Percentiles rank a stretch among this genome's conserved stretches.
Evolutionary conservation across 139 green algal genomes (phyloP).

Genomic region (Picochlorum sp.): DNA sequence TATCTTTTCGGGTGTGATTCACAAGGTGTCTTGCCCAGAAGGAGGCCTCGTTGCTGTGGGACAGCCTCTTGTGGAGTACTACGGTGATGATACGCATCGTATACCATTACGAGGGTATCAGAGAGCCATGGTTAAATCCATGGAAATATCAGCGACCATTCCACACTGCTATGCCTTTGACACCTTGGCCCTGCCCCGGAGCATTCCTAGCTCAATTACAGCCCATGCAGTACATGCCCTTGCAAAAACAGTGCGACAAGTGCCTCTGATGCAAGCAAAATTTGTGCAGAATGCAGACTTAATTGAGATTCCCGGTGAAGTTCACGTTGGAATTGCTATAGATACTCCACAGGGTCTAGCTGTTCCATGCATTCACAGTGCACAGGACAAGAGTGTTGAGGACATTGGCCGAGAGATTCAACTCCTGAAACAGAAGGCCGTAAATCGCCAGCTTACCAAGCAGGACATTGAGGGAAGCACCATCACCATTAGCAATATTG

Average conservation of each 20-base stretch:
- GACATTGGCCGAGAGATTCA: slow-evolving; percentile 59
- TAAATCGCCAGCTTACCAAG: slow-evolving; percentile 40
- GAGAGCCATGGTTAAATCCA: slow-evolving; percentile 68
- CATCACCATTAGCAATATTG: slow-evolving; percentile 86
- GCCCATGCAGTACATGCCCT: slow-evolving; percentile 64
- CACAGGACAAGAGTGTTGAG: slow-evolving; percentile 39
- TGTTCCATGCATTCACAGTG: slow-evolving; percentile 75
- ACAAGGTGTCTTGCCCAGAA: slow-evolving; percentile 41
- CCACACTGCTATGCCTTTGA: slow-evolving; percentile 83
- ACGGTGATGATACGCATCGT: slow-evolving; percentile 9
- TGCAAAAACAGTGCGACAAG: slow-evolving; percentile 50
- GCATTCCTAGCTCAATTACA: not conserved
- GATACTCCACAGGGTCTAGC: slow-evolving; percentile 71
- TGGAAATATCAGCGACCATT: slow-evolving; percentile 52
- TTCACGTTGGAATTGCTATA: slow-evolving; percentile 90
- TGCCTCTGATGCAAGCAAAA: slow-evolving; percentile 67
- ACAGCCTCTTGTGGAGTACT: slow-evolving; percentile 60
- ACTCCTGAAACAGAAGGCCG: slow-evolving; percentile 56
- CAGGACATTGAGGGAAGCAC: slow-evolving; percentile 63
- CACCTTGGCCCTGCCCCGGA: slow-evolving; percentile 40
- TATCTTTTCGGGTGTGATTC: slow-evolving; percentile 51
- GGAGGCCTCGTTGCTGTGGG: slow-evolving; percentile 74
- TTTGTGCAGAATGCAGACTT: slow-evolving; percentile 13
- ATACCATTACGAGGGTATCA: slow-evolving; percentile 47
- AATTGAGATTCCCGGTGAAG: slow-evolving; percentile 34